Evolutionary conservation across 202 grass and related monocot species (phyloP).

Genomic region (Setaria italica): DNA sequence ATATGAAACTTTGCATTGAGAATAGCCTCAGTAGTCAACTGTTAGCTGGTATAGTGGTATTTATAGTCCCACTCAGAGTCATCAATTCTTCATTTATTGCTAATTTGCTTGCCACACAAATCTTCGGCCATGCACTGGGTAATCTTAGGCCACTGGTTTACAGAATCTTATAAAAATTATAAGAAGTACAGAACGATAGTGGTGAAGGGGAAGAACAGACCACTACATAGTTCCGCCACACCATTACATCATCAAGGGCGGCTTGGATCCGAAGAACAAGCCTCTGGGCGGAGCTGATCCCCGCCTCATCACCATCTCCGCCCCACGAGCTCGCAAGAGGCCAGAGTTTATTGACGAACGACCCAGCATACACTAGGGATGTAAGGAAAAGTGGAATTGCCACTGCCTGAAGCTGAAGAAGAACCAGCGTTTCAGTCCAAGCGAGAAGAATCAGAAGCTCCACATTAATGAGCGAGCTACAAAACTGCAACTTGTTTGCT

Average conservation of each 20-base stretch:
- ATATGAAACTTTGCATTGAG: no score
- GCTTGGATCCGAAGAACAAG: constrained; percentile 48
- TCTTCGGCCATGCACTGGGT: neutral
- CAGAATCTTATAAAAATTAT: neutral
- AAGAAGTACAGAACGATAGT: neutral
- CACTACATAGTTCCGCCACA: constrained; percentile 85
- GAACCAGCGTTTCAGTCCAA: constrained; percentile 39
- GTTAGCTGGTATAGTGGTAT: constrained; percentile 3
- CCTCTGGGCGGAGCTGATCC: constrained; percentile 28
- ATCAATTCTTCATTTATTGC: constrained; percentile 13
- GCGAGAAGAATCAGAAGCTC: constrained; percentile 29
- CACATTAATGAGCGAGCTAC: neutral
- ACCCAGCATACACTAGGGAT: constrained; percentile 74
- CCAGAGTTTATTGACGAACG: constrained; percentile 59
- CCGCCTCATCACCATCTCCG: constrained; percentile 27
- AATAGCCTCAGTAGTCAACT: neutral
- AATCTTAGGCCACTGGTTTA: neutral
- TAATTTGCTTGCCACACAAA: neutral
- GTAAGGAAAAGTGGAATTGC: constrained; percentile 76
- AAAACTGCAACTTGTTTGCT: neutral
- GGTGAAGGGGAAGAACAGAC: constrained; percentile 47
- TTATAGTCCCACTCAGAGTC: neutral
- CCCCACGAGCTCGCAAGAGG: constrained; percentile 9
- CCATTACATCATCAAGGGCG: constrained; percentile 60
- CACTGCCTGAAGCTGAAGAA: constrained; percentile 67